These are phyloP conservation scores for Alternaria incomplexa DNA, from an alignment of 2,329 filamentous ascomycete species.

Conservation along the genomic window DNA sequence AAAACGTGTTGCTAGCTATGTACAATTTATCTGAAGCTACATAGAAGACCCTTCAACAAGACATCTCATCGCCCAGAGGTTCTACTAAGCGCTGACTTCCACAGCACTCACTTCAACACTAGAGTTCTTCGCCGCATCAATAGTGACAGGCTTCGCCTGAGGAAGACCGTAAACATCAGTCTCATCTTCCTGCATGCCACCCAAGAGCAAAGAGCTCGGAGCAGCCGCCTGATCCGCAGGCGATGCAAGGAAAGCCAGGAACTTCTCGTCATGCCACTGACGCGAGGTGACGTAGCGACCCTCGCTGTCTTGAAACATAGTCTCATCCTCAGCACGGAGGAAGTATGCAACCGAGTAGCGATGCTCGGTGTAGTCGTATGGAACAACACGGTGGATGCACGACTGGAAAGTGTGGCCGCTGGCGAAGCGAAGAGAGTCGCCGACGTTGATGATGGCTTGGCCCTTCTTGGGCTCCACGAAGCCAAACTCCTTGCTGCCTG, in stretches of 20 bases:
- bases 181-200: slow-evolving; percentile 12
- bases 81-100: slow-evolving; percentile 5
- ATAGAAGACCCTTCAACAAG: background rate
- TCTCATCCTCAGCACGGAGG: slow-evolving; percentile 62
- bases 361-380: slow-evolving; percentile 59
- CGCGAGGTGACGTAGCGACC: slow-evolving; percentile 61
- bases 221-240: slow-evolving; percentile 10
- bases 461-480: slow-evolving; percentile 58
- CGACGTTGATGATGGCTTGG: slow-evolving; percentile 64
- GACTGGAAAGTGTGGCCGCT: slow-evolving; percentile 61
- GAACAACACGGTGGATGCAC: slow-evolving; percentile 65
- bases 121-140: background rate
- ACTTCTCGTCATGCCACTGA: slow-evolving; percentile 45
- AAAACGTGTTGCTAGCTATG: background rate
- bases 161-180: slow-evolving; percentile 2
- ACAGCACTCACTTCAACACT: slow-evolving; percentile 5
- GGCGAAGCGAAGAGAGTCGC: slow-evolving; percentile 64
- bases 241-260: slow-evolving; percentile 35
- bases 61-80: background rate
- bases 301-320: slow-evolving; percentile 62
- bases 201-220: slow-evolving; percentile 9
- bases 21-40: background rate
- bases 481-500: slow-evolving; percentile 51
- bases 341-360: slow-evolving; percentile 67
- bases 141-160: background rate